Evolutionary conservation across 2,329 filamentous ascomycete species (phyloP).

Genomic region (Zymoseptoria ardabiliae): DNA sequence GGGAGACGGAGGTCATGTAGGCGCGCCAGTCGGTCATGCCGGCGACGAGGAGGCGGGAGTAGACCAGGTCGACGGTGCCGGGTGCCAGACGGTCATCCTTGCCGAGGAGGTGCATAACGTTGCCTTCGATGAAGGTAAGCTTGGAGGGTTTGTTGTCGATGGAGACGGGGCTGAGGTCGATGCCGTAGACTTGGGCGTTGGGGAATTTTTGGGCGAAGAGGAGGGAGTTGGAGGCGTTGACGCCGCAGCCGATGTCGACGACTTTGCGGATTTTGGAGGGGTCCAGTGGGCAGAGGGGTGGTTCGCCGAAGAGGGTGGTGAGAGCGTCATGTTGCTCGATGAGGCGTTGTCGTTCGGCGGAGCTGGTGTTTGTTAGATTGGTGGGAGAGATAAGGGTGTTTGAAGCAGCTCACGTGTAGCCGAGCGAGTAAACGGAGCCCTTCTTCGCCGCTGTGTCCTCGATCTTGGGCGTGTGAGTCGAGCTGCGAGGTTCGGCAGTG

Average conservation of each 20-base stretch:
- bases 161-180: slow-evolving; percentile 5
- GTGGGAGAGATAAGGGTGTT: neutral
- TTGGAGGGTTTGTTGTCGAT: neutral
- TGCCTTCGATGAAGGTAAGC: neutral
- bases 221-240: slow-evolving; percentile 22
- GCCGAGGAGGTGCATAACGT: neutral
- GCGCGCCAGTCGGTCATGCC: slow-evolving; percentile 18
- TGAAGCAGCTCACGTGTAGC: neutral
- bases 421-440: neutral
- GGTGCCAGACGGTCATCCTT: neutral
- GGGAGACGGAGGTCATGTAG: slow-evolving; percentile 9
- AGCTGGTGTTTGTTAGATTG: slow-evolving; percentile 1
- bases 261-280: neutral
- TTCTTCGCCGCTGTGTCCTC: neutral
- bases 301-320: slow-evolving; percentile 4
- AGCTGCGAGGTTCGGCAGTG: neutral
- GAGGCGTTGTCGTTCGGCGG: slow-evolving; percentile 4
- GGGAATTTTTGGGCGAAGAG: slow-evolving; percentile 16
- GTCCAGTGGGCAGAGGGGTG: slow-evolving; percentile 1
- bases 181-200: slow-evolving; percentile 4
- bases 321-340: slow-evolving; percentile 6
- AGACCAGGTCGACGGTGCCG: slow-evolving; percentile 16
- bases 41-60: slow-evolving; percentile 14
- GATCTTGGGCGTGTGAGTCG: neutral
- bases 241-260: slow-evolving; percentile 36